Conservation (phyloP, 192 early-diverging fungal genomes). For the Backusella australiensis region DNA sequence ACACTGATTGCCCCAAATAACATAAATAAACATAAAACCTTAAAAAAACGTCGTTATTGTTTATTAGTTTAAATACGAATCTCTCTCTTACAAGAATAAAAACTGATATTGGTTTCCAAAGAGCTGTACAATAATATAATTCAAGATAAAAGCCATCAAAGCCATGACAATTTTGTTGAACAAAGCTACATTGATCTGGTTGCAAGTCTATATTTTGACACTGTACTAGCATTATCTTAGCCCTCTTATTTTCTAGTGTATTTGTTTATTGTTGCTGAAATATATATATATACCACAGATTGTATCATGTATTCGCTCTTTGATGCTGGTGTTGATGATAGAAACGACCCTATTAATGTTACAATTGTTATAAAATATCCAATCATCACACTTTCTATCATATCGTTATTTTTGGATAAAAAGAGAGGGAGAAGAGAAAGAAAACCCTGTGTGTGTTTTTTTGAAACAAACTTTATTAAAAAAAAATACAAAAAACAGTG, state of each 20-base stretch:
- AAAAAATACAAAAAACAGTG: neutral
- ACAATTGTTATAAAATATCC: neutral
- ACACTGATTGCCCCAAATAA: slow-evolving; percentile 70
- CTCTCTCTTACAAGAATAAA: slow-evolving; percentile 35
- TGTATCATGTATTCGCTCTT: neutral
- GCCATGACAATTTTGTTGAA: slow-evolving; percentile 57
- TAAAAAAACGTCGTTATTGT: slow-evolving; percentile 6
- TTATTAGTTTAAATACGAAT: neutral
- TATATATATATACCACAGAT: neutral
- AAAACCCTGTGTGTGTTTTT: neutral
- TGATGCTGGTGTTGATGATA: neutral
- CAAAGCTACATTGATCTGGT: slow-evolving; percentile 51
- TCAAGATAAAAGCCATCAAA: slow-evolving; percentile 53
- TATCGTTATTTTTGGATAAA: neutral
- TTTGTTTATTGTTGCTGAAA: neutral
- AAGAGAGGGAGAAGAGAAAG: neutral
- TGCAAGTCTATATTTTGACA: slow-evolving; percentile 16
- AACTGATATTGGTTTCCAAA: slow-evolving; percentile 31
- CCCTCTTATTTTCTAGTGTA: neutral
- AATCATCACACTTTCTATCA: neutral
- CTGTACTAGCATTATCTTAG: neutral
- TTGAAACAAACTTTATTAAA: neutral
- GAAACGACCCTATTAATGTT: neutral
- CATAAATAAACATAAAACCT: slow-evolving; percentile 49
- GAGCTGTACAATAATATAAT: slow-evolving; percentile 50